Evolutionary conservation across 768 basidiomycete genomes (phyloP), one percentile per base, ranked within the genome.

Genomic region (Megacollybia marginata): DNA sequence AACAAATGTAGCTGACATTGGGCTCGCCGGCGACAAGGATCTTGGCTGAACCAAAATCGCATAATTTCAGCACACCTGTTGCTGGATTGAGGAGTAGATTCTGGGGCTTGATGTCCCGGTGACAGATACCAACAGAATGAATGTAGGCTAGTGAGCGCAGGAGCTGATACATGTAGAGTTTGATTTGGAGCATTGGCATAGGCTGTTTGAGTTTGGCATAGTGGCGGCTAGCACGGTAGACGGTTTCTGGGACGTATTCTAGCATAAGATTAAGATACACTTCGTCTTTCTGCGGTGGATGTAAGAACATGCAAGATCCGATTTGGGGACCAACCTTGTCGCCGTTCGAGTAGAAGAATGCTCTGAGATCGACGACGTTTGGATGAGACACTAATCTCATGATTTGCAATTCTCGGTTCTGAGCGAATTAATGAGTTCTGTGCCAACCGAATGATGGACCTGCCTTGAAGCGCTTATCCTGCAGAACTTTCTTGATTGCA

Each of bases 381-480:
- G 95, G 95, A 72, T 98, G 95, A 53, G 83, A 81, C 40, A 98
- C 91, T 48, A 95, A 82, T 63, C 92, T 80, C 95, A 98, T 97
- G 69, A 99, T 97, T 74, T 98, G 94, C 49, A 99, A 76, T 71
- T 99, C 96, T 59, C 96, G 96, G 72, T 98, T 98, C 95, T 98
- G 67, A 50, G 44, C 51, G 36, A 50, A 47, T 11, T 33, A 49
- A 36, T 35, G 38, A 51, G 47, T 32, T 18, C 33, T 44, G 32
- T 12, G 51, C 43, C 48, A 45, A 42, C 42, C 51, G 33, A 54
- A 47, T 51, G 16, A 40, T 48, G n/a, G 55, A 70, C 79, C 55
- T 54, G 94, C 95, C 91, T 99, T 99, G 88, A 99, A 99, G 58
- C 96, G 83, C 79, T 99, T 99, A 74, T 99, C 96, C 76, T 99